phyloP scores from a whole-genome alignment of 1,139 yeast species.

The Scheffersomyces illinoinensis region DNA sequence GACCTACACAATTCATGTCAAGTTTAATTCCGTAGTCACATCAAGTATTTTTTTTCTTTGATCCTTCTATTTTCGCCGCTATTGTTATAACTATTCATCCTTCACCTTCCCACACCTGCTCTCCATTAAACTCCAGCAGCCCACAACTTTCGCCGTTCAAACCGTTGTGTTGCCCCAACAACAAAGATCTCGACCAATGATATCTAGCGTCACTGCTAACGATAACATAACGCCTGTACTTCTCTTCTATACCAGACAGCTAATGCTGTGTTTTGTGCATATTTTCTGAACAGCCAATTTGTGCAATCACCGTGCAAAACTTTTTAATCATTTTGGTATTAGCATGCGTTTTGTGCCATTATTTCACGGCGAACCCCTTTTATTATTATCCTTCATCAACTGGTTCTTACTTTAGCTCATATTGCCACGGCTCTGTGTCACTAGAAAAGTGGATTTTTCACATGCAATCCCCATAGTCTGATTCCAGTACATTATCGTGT shows the following conservation, averaged over 20 bases:
- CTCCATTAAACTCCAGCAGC: background rate
- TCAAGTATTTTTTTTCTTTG: background rate
- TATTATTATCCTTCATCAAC: no score
- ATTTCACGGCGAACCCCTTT: background rate
- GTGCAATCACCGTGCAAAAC: background rate
- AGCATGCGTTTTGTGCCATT: background rate
- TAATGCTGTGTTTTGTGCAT: background rate
- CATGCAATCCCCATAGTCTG: background rate
- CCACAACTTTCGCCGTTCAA: background rate
- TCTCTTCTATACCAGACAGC: background rate
- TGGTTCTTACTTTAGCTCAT: background rate
- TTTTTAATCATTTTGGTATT: background rate
- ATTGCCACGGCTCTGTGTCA: background rate
- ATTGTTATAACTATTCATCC: background rate
- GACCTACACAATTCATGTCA: background rate
- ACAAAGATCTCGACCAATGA: background rate
- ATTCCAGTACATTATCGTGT: background rate
- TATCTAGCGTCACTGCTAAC: background rate
- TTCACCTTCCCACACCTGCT: background rate
- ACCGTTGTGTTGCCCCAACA: background rate
- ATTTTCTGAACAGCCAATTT: background rate
- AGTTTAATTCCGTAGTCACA: background rate
- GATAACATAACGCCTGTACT: background rate
- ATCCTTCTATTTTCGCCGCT: background rate
- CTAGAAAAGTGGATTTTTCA: background rate